phyloP scores from a whole-genome alignment of 1,139 yeast species.

The Debaryomyces sp. region DNA sequence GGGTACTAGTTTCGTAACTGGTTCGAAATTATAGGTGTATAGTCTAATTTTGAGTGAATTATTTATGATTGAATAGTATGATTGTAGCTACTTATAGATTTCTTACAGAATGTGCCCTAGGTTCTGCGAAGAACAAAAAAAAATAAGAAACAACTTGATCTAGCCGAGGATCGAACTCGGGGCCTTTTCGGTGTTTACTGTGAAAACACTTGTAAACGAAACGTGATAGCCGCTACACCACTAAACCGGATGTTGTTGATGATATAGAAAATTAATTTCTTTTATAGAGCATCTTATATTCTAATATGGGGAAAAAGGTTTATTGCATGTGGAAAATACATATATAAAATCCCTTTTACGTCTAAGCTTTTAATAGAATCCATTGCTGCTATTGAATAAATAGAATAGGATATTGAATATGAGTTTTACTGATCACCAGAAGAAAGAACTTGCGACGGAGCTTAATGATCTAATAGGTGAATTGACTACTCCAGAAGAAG shows the following conservation, averaged over 20 bases:
- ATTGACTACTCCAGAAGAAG: constrained; percentile 14
- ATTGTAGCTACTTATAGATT: neutral
- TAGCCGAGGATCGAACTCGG: constrained; percentile 41
- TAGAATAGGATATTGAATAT: neutral
- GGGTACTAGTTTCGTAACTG: constrained; percentile 60
- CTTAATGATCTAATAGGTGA: constrained; percentile 19
- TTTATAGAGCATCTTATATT: neutral
- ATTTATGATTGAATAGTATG: neutral
- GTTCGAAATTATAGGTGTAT: constrained; percentile 46
- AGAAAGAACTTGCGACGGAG: constrained; percentile 13
- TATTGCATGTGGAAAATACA: neutral
- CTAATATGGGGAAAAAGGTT: neutral
- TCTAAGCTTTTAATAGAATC: neutral
- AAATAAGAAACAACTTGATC: constrained; percentile 23
- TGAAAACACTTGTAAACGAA: constrained; percentile 32
- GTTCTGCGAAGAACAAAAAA: constrained; percentile 9
- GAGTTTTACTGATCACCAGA: constrained; percentile 15
- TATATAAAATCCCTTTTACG: neutral
- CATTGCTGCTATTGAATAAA: neutral
- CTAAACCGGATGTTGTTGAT: constrained; percentile 23
- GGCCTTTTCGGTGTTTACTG: constrained; percentile 36
- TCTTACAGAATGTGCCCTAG: too few relatives aligned
- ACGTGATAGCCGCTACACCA: constrained; percentile 38
- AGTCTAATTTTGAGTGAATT: constrained; percentile 6
- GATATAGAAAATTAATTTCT: neutral